A percentile compares a stretch with the other conserved stretches of the same genome.
Conservation (phyloP, 768 basidiomycete species). For the Panus rudis region DNA sequence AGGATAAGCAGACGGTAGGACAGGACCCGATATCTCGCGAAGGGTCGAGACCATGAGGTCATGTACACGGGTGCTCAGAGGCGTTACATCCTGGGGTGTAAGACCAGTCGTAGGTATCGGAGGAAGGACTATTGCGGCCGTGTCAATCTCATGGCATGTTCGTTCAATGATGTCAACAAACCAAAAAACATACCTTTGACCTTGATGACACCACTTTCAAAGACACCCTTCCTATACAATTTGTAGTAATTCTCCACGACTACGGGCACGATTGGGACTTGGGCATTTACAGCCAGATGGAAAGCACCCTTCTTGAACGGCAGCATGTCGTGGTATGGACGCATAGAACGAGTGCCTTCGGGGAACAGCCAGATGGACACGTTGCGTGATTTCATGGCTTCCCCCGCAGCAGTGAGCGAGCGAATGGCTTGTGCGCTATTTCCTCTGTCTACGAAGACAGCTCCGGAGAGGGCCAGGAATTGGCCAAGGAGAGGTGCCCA, state of each 20-base stretch:
- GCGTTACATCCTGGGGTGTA: constrained; percentile 60
- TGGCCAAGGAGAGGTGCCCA: constrained; percentile 81
- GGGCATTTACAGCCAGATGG: constrained; percentile 87
- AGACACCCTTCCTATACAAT: constrained; percentile 71
- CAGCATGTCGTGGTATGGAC: constrained; percentile 57
- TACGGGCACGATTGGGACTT: constrained; percentile 86
- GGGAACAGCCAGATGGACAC: constrained; percentile 93
- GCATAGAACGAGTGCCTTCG: constrained; percentile 85
- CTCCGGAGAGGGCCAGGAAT: constrained; percentile 83
- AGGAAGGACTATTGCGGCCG: constrained; percentile 82
- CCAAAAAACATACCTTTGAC: constrained; percentile 66
- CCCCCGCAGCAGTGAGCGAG: constrained; percentile 71
- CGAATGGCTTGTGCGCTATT: constrained; percentile 68
- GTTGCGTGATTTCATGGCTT: constrained; percentile 62
- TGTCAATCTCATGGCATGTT: no score
- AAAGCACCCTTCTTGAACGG: constrained; percentile 98
- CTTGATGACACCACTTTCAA: constrained; percentile 70
- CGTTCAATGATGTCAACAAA: constrained; percentile 7
- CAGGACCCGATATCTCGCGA: constrained; percentile 64
- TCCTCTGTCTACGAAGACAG: constrained; percentile 87
- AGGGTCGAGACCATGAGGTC: constrained; percentile 76
- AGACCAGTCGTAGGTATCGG: constrained; percentile 74
- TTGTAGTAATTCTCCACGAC: constrained; percentile 92
- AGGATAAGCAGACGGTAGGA: constrained; percentile 23
- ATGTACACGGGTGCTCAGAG: constrained; percentile 60